Conservation (phyloP, 2,329 filamentous ascomycete genomes). For the Lachnellula occidentalis region DNA sequence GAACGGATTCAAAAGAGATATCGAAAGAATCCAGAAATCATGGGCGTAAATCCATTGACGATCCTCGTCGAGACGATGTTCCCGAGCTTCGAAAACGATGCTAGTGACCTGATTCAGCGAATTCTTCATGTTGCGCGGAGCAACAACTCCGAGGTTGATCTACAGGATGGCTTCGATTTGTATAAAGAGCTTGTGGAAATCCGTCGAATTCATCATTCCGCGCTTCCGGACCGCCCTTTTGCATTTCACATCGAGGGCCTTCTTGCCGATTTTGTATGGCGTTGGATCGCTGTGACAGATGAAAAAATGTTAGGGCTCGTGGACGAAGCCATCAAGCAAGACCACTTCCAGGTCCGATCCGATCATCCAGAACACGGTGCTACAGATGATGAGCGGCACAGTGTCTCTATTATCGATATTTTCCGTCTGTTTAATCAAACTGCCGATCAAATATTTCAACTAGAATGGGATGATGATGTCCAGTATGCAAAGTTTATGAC, state of each 20-base stretch:
- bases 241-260: conserved; percentile 82
- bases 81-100: conserved; percentile 85
- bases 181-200: conserved; percentile 87
- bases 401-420: conserved; percentile 86
- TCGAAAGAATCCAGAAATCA: conserved; percentile 77
- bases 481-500: conserved; percentile 98
- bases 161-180: conserved; percentile 90
- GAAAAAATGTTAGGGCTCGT: conserved; percentile 76
- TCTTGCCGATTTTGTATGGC: conserved; percentile 89
- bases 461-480: conserved; percentile 90
- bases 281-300: conserved; percentile 83
- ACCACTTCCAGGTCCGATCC: conserved; percentile 72
- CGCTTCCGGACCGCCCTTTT: conserved; percentile 68
- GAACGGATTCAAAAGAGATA: conserved; percentile 92
- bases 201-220: conserved; percentile 70
- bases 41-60: conserved; percentile 62
- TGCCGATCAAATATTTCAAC: conserved; percentile 75
- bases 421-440: conserved; percentile 93
- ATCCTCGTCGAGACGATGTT: conserved; percentile 80
- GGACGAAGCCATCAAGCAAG: conserved; percentile 84
- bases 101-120: conserved; percentile 73
- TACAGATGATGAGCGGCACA: conserved; percentile 80
- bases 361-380: conserved; percentile 57
- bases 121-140: conserved; percentile 71
- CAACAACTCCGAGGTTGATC: conserved; percentile 67